A percentile compares a stretch with the other conserved stretches of the same genome.
phyloP scores from a whole-genome alignment of 2,329 filamentous ascomycete species.

The Calycina herbarum region DNA sequence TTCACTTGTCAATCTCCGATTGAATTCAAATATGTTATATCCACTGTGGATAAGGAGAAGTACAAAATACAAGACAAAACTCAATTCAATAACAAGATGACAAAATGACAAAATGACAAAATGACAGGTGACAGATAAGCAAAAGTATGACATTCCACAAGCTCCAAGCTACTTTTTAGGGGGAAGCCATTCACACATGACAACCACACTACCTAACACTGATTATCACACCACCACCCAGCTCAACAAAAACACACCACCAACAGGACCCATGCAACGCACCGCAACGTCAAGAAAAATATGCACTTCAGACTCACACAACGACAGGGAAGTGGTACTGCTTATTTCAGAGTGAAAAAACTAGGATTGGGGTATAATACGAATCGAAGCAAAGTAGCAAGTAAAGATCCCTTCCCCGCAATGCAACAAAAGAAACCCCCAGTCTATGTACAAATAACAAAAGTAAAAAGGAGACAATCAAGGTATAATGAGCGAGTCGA shows the following conservation, averaged over 20 bases:
- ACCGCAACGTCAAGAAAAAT: background rate
- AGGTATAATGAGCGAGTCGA: background rate
- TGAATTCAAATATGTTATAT: too few relatives aligned
- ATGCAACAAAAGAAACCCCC: background rate
- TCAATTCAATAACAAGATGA: background rate
- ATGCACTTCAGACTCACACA: background rate
- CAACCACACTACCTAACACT: conserved; percentile 1
- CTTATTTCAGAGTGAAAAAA: conserved; percentile 1
- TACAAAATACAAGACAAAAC: background rate
- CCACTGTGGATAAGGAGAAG: background rate
- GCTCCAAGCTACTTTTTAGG: background rate
- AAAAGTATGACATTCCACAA: background rate
- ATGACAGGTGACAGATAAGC: background rate
- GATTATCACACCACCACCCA: background rate
- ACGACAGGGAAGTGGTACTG: background rate
- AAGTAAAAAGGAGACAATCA: background rate
- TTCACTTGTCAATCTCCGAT: too few relatives aligned
- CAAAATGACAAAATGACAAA: background rate
- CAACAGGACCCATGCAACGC: background rate
- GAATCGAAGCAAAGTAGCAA: conserved; percentile 7
- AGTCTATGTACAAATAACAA: background rate
- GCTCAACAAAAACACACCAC: background rate
- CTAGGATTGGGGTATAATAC: conserved; percentile 17
- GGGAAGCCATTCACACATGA: background rate
- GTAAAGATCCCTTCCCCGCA: background rate